Percentiles rank a stretch among this genome's conserved stretches.
Evolutionary conservation across 176 grass and related monocot genomes (phyloP).

Genomic region (Guadua angustifolia): DNA sequence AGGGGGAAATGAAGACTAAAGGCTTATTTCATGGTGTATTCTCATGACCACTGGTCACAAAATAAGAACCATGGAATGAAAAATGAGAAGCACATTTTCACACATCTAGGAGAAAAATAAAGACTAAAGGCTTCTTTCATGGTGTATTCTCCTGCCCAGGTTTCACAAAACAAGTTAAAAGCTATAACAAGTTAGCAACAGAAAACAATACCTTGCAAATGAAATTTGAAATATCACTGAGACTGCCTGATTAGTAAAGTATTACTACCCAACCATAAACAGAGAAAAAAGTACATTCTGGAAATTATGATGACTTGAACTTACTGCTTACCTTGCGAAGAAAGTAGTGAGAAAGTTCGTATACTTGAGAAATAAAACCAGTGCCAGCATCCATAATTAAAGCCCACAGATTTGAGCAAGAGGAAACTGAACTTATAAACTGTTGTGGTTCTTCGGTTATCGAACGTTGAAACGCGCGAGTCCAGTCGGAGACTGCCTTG

Average conservation of each 20-base stretch:
- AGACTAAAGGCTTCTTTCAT: conserved; percentile 20
- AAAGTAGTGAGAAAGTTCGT: conserved; percentile 75
- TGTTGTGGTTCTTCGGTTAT: too few relatives aligned
- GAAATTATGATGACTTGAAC: background rate
- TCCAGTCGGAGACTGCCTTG: too few relatives aligned
- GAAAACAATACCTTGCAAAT: conserved; percentile 33
- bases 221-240: conserved; percentile 8
- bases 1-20: conserved; percentile 24
- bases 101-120: conserved; percentile 1
- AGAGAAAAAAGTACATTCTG: conserved; percentile 31
- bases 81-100: conserved; percentile 6
- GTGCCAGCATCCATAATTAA: conserved; percentile 99
- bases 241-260: conserved; percentile 13
- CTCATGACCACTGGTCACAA: conserved; percentile 17
- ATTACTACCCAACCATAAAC: background rate
- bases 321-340: conserved; percentile 73
- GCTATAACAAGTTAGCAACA: conserved; percentile 4
- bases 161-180: conserved; percentile 47
- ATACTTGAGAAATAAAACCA: conserved; percentile 79
- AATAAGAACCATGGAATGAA: conserved; percentile 14
- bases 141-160: conserved; percentile 4
- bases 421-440: conserved; percentile 92
- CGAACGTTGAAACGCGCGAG: too few relatives aligned
- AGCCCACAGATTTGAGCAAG: conserved; percentile 80
- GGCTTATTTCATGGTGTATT: conserved; percentile 18